Percentiles rank a stretch among this genome's conserved stretches.
Conservation (phyloP, 2,329 filamentous ascomycete species). For the Fusarium mangiferae region DNA sequence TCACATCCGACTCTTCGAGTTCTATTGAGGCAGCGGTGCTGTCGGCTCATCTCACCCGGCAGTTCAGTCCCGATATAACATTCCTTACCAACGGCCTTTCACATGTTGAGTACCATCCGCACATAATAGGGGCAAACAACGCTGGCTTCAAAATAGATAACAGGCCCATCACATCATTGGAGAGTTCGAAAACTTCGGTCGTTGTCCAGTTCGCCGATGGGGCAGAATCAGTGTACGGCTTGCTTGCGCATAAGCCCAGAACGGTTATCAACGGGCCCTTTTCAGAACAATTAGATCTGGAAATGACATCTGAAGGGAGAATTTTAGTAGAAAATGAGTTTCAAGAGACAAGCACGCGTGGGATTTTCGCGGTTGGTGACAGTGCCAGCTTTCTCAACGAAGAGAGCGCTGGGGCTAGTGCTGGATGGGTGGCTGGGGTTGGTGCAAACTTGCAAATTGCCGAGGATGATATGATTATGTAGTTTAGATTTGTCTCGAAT, state of each 20-base stretch:
- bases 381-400: not conserved
- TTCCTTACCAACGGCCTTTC: not conserved
- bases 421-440: not conserved
- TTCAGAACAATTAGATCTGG: not conserved
- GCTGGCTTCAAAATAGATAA: not conserved
- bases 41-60: not conserved
- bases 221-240: rapidly evolving
- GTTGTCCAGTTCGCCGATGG: not conserved
- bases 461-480: not conserved
- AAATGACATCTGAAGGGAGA: not conserved
- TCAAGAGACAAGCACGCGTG: not conserved
- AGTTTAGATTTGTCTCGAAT: rapidly evolving
- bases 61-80: not conserved
- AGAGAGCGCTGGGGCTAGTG: rapidly evolving
- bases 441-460: constrained; percentile 5
- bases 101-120: not conserved
- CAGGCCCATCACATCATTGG: not conserved
- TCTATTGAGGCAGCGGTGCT: not conserved
- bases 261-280: rapidly evolving
- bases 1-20: not conserved
- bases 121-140: rapidly evolving
- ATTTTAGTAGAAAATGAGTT: not conserved
- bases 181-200: not conserved
- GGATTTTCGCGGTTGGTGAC: not conserved
- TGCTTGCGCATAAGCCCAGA: not conserved